Base-by-base conservation (phyloP, 331 rosid genomes). In the Arachis monticola region DNA sequence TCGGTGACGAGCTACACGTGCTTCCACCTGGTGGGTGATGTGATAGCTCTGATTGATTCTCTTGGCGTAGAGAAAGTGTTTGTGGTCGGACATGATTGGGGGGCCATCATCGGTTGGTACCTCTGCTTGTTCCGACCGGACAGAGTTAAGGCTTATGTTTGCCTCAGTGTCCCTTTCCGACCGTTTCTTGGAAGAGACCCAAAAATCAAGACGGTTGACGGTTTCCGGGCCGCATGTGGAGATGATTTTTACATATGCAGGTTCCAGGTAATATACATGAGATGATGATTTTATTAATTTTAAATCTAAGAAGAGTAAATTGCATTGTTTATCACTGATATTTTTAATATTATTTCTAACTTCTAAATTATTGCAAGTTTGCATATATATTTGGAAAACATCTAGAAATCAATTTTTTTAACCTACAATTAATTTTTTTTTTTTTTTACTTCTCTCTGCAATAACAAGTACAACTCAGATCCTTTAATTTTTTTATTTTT, bases 181-280 rank as follows among this genome's bases (percentile, higher is more conserved):
- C 72, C 80, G 3, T 73, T 51, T 67, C 27, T 48, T 9, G 77
- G 67, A 2, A 47, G 83, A 75, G 51, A 75, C 52, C 85, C 85
- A 0, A 2, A 66, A 3, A 41, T 66, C 0, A 75, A 56, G 10
- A 42, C 79, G 4, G 56, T 78, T 0, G 88, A 82, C 64, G 27
- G 0, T 22, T 55, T 77, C 51, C 63, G 10, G 35, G 63, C 74
- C 52, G 10, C 50, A 12, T 71, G 67, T 8, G 84, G 80, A 12
- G 88, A 81, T 48, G 80, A 85, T 60, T 85, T 27, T 57, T 84
- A 84, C 66, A 68, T 81, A 6, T 75, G 77, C 85, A 70, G 85
- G 50, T 85, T 81, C 67, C 84, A 84, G 81, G 83, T 77, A 17
- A 17, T 17, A 17, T 17, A 17, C 22, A 17, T 17, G 22, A 17